A percentile compares a stretch with the other conserved stretches of the same genome.
Conservation (phyloP, 176 grass and related monocot genomes). For the Oryza rufipogon region DNA sequence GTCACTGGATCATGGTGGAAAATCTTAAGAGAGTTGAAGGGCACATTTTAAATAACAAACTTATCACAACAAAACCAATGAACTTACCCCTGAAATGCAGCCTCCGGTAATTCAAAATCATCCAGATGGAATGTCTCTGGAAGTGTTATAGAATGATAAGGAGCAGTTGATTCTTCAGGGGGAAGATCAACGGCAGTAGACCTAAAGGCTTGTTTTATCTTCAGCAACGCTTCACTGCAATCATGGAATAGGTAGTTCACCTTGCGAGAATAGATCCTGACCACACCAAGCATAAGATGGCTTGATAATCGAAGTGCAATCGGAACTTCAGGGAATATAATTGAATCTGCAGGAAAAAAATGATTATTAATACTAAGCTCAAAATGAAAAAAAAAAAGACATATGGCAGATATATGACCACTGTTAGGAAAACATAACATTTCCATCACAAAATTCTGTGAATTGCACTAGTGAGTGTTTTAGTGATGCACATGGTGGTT, state of each 20-base stretch:
- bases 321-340: constrained; percentile 96
- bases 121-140: constrained; percentile 99
- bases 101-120: constrained; percentile 98
- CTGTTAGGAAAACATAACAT: constrained; percentile 8
- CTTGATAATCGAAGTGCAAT: constrained; percentile 98
- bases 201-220: constrained; percentile 99
- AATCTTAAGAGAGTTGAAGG: constrained; percentile 32
- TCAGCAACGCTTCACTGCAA: constrained; percentile 95
- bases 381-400: constrained; percentile 18
- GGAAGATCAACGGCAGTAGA: constrained; percentile 94
- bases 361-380: background rate
- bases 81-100: constrained; percentile 86
- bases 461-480: background rate
- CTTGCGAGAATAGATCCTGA: constrained; percentile 99
- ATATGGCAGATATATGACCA: background rate
- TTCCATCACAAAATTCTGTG: constrained; percentile 3
- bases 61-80: background rate
- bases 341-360: constrained; percentile 82
- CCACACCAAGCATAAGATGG: constrained; percentile 95
- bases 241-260: constrained; percentile 99
- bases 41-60: constrained; percentile 25
- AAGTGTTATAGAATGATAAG: constrained; percentile 98
- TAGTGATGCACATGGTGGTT: background rate
- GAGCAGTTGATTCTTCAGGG: constrained; percentile 98
- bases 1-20: constrained; percentile 57